Percentiles rank a stretch among this genome's conserved stretches.
These are phyloP conservation scores for Amanita thiersii DNA, from an alignment of 768 basidiomycete species.

Conservation along the genomic window DNA sequence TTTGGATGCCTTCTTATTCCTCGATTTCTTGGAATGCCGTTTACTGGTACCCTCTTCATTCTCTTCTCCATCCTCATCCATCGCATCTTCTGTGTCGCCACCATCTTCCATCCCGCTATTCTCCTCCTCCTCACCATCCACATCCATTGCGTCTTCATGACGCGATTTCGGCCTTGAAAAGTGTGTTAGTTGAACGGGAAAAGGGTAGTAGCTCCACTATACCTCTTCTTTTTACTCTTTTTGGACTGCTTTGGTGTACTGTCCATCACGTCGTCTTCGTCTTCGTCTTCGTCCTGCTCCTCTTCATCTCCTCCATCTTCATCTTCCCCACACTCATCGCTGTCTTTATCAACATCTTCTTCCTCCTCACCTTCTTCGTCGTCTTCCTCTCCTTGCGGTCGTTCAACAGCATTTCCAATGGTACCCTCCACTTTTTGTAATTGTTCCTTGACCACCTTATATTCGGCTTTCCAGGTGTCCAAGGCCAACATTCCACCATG, in stretches of 20 bases:
- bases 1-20: conserved; percentile 34
- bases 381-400: conserved; percentile 29
- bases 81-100: conserved; percentile 29
- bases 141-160: conserved; percentile 47
- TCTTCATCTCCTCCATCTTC: conserved; percentile 17
- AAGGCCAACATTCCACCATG: conserved; percentile 77
- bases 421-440: conserved; percentile 62
- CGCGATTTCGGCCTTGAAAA: conserved; percentile 16
- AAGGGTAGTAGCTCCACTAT: conserved; percentile 5
- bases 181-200: conserved; percentile 1
- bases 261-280: not conserved
- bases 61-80: conserved; percentile 28
- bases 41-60: conserved; percentile 20
- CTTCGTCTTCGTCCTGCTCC: conserved; percentile 20
- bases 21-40: conserved; percentile 23
- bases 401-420: conserved; percentile 55
- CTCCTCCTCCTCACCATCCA: conserved; percentile 36
- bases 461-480: conserved; percentile 67
- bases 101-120: conserved; percentile 22
- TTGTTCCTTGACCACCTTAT: conserved; percentile 52
- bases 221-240: conserved; percentile 21
- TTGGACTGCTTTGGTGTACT: not conserved
- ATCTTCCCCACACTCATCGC: conserved; percentile 20
- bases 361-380: conserved; percentile 22
- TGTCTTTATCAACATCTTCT: conserved; percentile 16